Percentiles rank a stretch among this genome's conserved stretches.
phyloP scores from a whole-genome alignment of 129 eudicot genomes.

The Flaveria brownii region DNA sequence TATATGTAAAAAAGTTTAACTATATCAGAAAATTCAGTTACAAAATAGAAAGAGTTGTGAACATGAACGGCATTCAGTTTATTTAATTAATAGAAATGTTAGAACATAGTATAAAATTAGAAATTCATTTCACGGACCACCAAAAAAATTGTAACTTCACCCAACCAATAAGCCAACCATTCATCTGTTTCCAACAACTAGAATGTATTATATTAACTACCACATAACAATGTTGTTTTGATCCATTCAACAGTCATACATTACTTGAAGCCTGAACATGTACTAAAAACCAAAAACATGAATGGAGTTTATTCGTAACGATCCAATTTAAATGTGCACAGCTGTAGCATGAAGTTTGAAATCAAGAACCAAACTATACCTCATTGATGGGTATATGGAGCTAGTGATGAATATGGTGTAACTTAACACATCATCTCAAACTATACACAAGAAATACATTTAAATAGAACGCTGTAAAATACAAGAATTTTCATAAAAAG shows the following conservation, averaged over 20 bases:
- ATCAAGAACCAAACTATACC: neutral
- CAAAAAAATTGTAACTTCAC: neutral
- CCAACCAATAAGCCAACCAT: neutral
- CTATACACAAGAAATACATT: neutral
- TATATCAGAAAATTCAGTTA: neutral
- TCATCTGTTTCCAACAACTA: neutral
- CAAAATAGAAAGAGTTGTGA: neutral
- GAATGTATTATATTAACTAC: neutral
- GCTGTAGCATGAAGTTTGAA: neutral
- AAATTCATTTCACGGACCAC: neutral
- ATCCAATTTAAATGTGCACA: neutral
- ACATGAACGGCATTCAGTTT: neutral
- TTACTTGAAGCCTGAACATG: neutral
- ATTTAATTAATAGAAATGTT: neutral
- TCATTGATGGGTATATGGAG: neutral
- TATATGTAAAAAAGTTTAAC: neutral
- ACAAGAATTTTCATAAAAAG: neutral
- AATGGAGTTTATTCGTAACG: neutral
- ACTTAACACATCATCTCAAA: neutral
- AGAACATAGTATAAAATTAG: neutral
- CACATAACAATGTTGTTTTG: neutral
- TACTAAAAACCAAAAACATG: neutral
- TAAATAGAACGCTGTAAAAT: neutral
- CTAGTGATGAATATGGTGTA: neutral
- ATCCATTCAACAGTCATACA: neutral